Evolutionary conservation across 2,329 filamentous ascomycete species (phyloP).

Genomic region (Amauroascus niger): DNA sequence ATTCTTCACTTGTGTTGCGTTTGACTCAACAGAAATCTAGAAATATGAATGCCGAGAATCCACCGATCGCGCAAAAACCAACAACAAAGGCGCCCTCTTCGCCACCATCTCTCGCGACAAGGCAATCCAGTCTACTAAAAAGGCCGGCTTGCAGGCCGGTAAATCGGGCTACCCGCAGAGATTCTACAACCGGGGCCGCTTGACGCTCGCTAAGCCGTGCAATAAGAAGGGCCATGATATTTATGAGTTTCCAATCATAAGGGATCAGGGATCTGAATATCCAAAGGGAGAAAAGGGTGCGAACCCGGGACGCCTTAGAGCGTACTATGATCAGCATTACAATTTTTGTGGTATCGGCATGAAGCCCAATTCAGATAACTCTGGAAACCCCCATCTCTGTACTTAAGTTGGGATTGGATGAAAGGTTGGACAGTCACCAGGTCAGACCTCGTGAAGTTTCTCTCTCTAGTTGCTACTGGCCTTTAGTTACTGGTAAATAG

Average conservation of each 20-base stretch:
- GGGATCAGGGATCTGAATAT: conserved; percentile 2
- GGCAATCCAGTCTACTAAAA: neutral
- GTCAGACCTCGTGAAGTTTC: too few relatives aligned
- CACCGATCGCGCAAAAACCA: conserved; percentile 5
- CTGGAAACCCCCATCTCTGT: conserved; percentile 12
- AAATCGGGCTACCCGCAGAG: conserved; percentile 8
- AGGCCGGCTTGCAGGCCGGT: neutral
- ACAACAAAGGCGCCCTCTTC: conserved; percentile 12
- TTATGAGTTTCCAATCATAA: conserved; percentile 12
- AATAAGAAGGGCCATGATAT: conserved; percentile 11
- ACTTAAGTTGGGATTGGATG: neutral
- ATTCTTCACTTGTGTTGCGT: neutral
- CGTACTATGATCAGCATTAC: conserved; percentile 13
- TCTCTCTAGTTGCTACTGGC: too few relatives aligned
- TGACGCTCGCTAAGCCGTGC: conserved; percentile 12
- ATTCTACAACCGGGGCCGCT: conserved; percentile 10
- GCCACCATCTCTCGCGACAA: conserved; percentile 5
- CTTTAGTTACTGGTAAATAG: too few relatives aligned
- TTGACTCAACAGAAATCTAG: neutral
- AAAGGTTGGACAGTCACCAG: too few relatives aligned
- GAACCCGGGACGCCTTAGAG: conserved; percentile 11
- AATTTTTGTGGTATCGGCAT: conserved; percentile 12
- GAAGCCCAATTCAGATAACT: conserved; percentile 13
- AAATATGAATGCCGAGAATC: conserved; percentile 10
- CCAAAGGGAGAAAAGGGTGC: conserved; percentile 12